These are phyloP conservation scores for Dictyostelium citrinum DNA, from an alignment of 78 protist genomes.

Conservation along the genomic window DNA sequence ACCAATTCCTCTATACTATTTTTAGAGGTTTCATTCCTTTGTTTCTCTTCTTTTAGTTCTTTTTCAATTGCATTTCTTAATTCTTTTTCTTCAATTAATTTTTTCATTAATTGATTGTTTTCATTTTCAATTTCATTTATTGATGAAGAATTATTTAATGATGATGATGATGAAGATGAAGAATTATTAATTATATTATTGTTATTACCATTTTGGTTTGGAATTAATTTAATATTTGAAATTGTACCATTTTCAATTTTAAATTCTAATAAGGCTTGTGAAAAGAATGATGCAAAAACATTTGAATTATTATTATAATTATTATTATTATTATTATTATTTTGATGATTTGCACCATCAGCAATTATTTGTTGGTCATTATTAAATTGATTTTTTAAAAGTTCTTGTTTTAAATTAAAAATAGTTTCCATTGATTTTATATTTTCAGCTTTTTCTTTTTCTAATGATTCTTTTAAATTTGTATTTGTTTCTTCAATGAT, in stretches of 20 bases:
- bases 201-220: neutral
- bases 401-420: slow-evolving; percentile 32
- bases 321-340: neutral
- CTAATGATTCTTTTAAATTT: slow-evolving; percentile 14
- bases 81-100: slow-evolving; percentile 47
- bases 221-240: slow-evolving; percentile 41
- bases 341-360: neutral
- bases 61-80: neutral
- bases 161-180: neutral
- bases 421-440: slow-evolving; percentile 2
- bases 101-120: slow-evolving; percentile 13
- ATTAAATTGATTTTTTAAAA: neutral
- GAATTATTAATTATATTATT: neutral
- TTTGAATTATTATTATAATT: neutral
- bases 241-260: slow-evolving; percentile 16
- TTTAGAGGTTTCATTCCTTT: slow-evolving; percentile 15
- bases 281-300: neutral
- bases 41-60: slow-evolving; percentile 11
- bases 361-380: neutral
- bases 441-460: slow-evolving; percentile 6
- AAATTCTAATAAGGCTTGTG: slow-evolving; percentile 46
- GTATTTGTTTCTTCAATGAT: slow-evolving; percentile 49
- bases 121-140: slow-evolving; percentile 38
- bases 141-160: neutral
- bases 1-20: slow-evolving; percentile 48